These are phyloP conservation scores for Scolecobasidium constrictum DNA, from an alignment of 2,329 filamentous ascomycete species.

Conservation along the genomic window DNA sequence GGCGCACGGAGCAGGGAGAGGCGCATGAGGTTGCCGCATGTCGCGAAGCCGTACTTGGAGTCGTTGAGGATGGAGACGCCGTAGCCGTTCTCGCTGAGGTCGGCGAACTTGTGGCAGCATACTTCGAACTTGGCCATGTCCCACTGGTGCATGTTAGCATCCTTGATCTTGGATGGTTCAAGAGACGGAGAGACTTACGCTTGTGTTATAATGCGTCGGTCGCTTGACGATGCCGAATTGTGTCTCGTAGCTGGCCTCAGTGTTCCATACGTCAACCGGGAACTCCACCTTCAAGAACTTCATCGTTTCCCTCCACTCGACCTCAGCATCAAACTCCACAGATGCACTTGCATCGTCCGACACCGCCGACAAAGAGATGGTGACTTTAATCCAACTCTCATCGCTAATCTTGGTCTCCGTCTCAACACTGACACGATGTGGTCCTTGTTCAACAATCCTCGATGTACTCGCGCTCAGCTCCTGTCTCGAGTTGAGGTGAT, in stretches of 20 bases:
- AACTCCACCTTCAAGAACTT: slow-evolving; percentile 99
- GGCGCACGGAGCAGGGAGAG: slow-evolving; percentile 75
- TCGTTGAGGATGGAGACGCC: slow-evolving; percentile 92
- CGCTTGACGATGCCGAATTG: slow-evolving; percentile 82
- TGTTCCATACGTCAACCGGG: slow-evolving; percentile 82
- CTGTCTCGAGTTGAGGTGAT: slow-evolving; percentile 76
- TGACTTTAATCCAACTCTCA: slow-evolving; percentile 75
- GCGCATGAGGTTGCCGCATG: slow-evolving; percentile 78
- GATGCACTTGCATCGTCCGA: slow-evolving; percentile 44
- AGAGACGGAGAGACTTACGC: no score
- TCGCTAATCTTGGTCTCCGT: slow-evolving; percentile 84
- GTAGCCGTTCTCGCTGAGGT: slow-evolving; percentile 77
- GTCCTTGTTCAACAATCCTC: slow-evolving; percentile 57
- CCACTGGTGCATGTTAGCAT: no score
- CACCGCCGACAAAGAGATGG: slow-evolving; percentile 65
- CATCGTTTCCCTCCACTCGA: slow-evolving; percentile 97
- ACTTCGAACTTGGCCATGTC: slow-evolving; percentile 98
- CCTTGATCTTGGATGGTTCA: no score
- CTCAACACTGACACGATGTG: slow-evolving; percentile 68
- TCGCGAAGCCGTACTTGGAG: slow-evolving; percentile 92
- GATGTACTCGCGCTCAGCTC: slow-evolving; percentile 61
- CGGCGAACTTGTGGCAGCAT: slow-evolving; percentile 89
- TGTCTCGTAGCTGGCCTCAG: slow-evolving; percentile 88
- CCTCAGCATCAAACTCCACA: slow-evolving; percentile 70
- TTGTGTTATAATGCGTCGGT: slow-evolving; percentile 96